Conservation (phyloP, 108 stramenopile genomes). For the Cyclotella baltica region DNA sequence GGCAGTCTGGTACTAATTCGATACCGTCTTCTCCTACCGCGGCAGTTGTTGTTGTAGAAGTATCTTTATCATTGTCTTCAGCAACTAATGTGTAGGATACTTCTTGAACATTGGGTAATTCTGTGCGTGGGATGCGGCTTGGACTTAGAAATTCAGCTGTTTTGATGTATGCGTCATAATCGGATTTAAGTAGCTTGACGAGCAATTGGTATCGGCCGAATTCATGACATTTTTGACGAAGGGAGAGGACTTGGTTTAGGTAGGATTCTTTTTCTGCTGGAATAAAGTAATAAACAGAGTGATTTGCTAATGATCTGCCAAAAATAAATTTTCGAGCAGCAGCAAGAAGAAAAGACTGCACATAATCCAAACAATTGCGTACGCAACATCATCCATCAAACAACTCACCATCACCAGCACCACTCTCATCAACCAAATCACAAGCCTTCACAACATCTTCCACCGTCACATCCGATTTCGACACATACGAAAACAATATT, state of each 20-base stretch:
- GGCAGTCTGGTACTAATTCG: slow-evolving; percentile 75
- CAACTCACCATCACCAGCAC: not conserved
- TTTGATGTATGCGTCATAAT: slow-evolving; percentile 78
- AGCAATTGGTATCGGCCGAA: slow-evolving; percentile 73
- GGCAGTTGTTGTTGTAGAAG: slow-evolving; percentile 12
- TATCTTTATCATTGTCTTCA: not conserved
- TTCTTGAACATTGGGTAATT: slow-evolving; percentile 84
- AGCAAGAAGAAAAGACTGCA: not conserved
- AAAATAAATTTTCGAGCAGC: not conserved
- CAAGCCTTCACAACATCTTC: slow-evolving; percentile 70
- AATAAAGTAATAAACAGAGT: not conserved
- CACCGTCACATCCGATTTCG: slow-evolving; percentile 40
- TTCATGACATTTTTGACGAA: slow-evolving; percentile 63
- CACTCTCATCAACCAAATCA: slow-evolving; percentile 66
- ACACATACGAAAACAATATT: slow-evolving; percentile 32
- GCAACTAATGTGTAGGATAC: slow-evolving; percentile 39
- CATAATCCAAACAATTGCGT: not conserved
- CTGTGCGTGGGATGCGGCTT: slow-evolving; percentile 65
- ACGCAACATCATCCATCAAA: not conserved
- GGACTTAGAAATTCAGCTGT: slow-evolving; percentile 82
- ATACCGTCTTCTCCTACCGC: slow-evolving; percentile 33
- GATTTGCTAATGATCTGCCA: not conserved
- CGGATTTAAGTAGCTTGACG: slow-evolving; percentile 59
- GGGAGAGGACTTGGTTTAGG: slow-evolving; percentile 22
- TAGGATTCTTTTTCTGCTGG: not conserved